Conservation (phyloP, 441 rosid genomes). For the Pelargonium citronellum region DNA sequence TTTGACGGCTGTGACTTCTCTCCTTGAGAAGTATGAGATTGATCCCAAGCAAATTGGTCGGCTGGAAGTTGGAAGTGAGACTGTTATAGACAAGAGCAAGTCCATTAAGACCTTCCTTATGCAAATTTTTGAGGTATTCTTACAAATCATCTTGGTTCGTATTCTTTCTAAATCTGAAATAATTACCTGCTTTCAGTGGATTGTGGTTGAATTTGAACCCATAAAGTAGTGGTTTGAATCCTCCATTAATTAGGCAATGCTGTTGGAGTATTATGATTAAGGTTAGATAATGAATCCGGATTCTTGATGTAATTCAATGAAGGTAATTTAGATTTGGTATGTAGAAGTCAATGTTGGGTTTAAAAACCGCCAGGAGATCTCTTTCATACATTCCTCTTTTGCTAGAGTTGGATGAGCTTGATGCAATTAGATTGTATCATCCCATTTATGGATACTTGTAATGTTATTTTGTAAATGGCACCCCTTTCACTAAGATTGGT, state of each 20-base stretch:
- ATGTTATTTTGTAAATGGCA: neutral
- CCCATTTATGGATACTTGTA: neutral
- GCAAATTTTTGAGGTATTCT: constrained; percentile 90
- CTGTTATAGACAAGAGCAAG: constrained; percentile 98
- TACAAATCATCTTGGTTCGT: neutral
- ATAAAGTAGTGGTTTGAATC: neutral
- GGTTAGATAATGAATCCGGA: neutral
- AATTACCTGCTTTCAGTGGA: neutral
- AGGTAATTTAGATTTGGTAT: neutral
- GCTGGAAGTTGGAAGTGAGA: constrained; percentile 97
- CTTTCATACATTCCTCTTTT: neutral
- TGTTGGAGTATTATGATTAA: neutral
- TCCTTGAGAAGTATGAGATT: constrained; percentile 76
- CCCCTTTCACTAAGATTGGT: neutral
- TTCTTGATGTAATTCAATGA: neutral
- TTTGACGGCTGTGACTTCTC: constrained; percentile 77
- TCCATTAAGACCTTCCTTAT: constrained; percentile 96
- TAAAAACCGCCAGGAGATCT: neutral
- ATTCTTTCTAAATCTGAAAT: neutral
- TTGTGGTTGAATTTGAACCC: constrained; percentile 4
- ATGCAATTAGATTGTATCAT: neutral
- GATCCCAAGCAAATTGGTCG: constrained; percentile 94
- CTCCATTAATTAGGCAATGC: neutral
- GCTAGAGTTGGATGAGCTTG: neutral
- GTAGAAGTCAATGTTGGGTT: neutral